Base-by-base conservation (phyloP, 2,329 filamentous ascomycete species). In the Ophiostoma piceae region DNA sequence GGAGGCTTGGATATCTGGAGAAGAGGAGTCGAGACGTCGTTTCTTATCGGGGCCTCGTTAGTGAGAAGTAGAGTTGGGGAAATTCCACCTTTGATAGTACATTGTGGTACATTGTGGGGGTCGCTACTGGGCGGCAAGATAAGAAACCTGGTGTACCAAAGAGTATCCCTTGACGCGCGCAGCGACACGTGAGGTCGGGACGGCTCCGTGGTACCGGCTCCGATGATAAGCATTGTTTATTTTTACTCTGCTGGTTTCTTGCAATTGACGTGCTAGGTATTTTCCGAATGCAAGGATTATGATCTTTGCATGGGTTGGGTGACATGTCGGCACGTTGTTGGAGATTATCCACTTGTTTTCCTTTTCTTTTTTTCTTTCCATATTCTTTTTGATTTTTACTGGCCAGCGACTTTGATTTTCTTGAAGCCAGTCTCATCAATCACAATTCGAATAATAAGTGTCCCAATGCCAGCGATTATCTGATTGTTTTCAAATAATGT, bases 61-160 rank as follows among this genome's bases (percentile, higher is more conserved):
- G 51, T 26, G 51, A 29, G 16, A 11, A 12, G 51, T n/a, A 12
- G 51, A 57, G 51, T 57, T 57, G 51, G 51, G 51, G 51, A 57
- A 26, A 57, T 57, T 57, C 51, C n/a, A 57, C 51, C 51, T 57
- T 26, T 57, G n/a, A 57, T 26, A 29, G 51, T 57, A 57, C 51
- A 57, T 57, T 11, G n/a, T 2, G 22, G 51, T 22, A 57, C 51
- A 26, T 26, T 57, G 51, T 26, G 51, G n/a, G 51, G 51, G 51
- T 26, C 51, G 8, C n/a, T 22, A 26, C 51, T 51, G 2, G n/a
- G 47, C 47, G 16, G 47, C 47, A 26, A 57, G 51, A 57, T 57
- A 57, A 57, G 51, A 26, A 57, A 57, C 8, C 11, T 11, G 22
- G 22, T 14, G 51, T 57, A 57, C 8, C 51, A 8, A 12, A 26